Evolutionary conservation across 2,329 filamentous ascomycete species (phyloP).

Genomic region (Claviceps maximensis): DNA sequence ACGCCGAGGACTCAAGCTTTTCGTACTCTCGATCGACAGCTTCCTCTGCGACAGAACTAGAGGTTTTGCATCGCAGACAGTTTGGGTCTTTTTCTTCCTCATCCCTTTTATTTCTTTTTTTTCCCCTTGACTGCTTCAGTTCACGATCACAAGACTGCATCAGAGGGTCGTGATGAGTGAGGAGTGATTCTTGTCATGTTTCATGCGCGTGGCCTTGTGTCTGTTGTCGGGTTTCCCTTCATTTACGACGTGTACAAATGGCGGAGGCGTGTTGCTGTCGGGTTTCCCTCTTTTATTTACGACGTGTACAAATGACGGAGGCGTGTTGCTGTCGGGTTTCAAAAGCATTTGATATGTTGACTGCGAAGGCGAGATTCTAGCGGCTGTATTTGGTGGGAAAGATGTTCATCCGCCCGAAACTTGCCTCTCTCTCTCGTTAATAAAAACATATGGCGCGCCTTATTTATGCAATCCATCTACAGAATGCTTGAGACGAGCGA

Average conservation of each 20-base stretch:
- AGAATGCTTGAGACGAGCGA: too few relatives aligned
- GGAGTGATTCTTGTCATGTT: not conserved
- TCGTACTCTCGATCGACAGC: constrained; percentile 44
- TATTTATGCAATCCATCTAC: too few relatives aligned
- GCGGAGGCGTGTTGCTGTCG: not conserved
- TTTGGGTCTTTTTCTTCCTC: too few relatives aligned
- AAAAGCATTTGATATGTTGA: not conserved
- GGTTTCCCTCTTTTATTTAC: not conserved
- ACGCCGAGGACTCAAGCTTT: constrained; percentile 58
- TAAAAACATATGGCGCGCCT: too few relatives aligned
- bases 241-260: too few relatives aligned
- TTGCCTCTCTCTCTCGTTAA: too few relatives aligned
- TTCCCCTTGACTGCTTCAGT: not conserved
- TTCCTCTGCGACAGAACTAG: constrained; percentile 33
- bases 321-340: not conserved
- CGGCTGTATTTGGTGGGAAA: not conserved
- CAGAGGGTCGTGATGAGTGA: not conserved
- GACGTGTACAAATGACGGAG: too few relatives aligned
- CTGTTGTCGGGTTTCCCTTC: not conserved
- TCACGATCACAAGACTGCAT: not conserved
- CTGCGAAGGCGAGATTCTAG: not conserved
- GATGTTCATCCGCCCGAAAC: too few relatives aligned
- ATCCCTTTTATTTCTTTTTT: too few relatives aligned
- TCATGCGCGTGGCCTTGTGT: not conserved
- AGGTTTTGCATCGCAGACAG: not conserved